These are phyloP conservation scores for Harringtonia lauricola DNA, from an alignment of 2,329 filamentous ascomycete species.

Conservation along the genomic window DNA sequence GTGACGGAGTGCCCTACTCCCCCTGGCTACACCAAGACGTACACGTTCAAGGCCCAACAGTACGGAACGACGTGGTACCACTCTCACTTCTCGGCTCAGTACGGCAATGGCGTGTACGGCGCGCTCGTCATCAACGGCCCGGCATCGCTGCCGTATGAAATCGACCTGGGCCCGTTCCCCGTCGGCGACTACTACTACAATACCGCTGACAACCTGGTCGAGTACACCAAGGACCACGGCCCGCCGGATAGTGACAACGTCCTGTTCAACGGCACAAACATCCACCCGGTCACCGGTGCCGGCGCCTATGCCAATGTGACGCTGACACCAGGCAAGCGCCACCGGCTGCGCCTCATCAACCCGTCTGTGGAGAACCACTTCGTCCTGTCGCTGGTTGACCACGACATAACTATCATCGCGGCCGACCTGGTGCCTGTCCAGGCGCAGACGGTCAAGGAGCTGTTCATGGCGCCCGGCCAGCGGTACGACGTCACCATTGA, in stretches of 20 bases:
- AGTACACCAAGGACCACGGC: not conserved
- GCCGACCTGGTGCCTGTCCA: constrained; percentile 38
- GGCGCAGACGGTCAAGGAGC: constrained; percentile 31
- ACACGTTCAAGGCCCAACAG: constrained; percentile 22
- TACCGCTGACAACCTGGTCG: constrained; percentile 12
- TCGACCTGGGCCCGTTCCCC: constrained; percentile 37
- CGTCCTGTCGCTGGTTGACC: constrained; percentile 35
- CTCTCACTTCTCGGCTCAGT: constrained; percentile 23
- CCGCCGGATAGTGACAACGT: constrained; percentile 21
- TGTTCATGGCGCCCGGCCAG: constrained; percentile 37
- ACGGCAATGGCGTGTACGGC: constrained; percentile 33
- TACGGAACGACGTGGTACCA: constrained; percentile 29
- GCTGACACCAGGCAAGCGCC: constrained; percentile 28
- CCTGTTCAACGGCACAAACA: constrained; percentile 31
- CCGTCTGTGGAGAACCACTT: constrained; percentile 37
- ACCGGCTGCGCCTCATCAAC: constrained; percentile 38
- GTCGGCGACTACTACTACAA: constrained; percentile 42
- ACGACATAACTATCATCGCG: constrained; percentile 38
- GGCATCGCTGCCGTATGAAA: constrained; percentile 29
- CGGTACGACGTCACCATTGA: constrained; percentile 33
- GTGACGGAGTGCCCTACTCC: constrained; percentile 42
- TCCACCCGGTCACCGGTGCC: constrained; percentile 16
- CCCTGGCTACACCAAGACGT: constrained; percentile 27
- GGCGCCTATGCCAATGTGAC: constrained; percentile 21
- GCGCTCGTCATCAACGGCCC: constrained; percentile 29